Percentiles rank a stretch among this genome's conserved stretches.
phyloP scores from a whole-genome alignment of 208 protist genomes.

The Tetramitus jugosus region DNA sequence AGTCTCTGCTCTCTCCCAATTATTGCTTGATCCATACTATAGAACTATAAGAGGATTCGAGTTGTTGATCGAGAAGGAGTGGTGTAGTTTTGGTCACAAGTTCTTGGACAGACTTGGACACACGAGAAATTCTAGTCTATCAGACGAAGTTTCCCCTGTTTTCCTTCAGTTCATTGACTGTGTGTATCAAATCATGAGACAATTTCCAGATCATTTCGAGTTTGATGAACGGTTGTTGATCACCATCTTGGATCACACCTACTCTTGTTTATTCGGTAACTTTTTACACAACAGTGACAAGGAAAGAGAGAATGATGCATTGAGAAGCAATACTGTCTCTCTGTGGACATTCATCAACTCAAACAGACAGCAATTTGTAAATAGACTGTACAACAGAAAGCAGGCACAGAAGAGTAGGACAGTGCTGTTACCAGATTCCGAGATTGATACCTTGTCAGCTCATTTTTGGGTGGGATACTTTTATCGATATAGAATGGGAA shows the following conservation, averaged over 20 bases:
- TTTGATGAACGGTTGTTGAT: constrained; percentile 74
- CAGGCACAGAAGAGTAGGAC: no score
- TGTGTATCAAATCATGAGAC: constrained; percentile 78
- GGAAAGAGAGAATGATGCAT: constrained; percentile 38
- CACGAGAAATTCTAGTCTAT: neutral
- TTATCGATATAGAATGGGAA: neutral
- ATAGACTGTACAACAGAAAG: neutral
- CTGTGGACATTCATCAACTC: neutral
- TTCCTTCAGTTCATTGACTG: constrained; percentile 89
- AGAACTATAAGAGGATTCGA: constrained; percentile 57
- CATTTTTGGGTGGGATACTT: neutral
- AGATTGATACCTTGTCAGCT: neutral
- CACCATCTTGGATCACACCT: constrained; percentile 67
- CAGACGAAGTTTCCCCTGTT: constrained; percentile 67
- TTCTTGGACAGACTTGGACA: constrained; percentile 52
- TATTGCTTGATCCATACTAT: constrained; percentile 86
- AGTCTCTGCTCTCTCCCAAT: constrained; percentile 59
- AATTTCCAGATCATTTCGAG: constrained; percentile 84
- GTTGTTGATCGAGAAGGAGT: constrained; percentile 85
- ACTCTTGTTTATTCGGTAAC: constrained; percentile 67
- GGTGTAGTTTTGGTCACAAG: constrained; percentile 80
- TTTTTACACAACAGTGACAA: constrained; percentile 69
- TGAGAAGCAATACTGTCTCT: neutral
- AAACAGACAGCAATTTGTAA: neutral
- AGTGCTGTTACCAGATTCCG: neutral